Evolutionary conservation across 2,329 filamentous ascomycete species (phyloP).

Genomic region (Neopestalotiopsis sp.): DNA sequence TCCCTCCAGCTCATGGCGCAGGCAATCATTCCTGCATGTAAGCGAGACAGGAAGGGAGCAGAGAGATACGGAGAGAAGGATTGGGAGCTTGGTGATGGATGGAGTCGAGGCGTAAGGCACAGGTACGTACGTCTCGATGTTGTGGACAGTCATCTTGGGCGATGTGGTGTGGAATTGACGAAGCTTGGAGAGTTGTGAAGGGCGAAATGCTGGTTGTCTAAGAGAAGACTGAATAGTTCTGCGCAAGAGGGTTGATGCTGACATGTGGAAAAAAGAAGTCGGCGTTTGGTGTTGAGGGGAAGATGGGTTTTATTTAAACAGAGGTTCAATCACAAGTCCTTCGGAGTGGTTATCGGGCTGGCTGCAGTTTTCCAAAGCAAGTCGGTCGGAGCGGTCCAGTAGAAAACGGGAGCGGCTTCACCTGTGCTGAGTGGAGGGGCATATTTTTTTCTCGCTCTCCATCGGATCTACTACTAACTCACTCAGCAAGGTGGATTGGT

Average conservation of each 20-base stretch:
- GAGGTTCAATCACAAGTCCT: background rate
- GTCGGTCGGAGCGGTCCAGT: background rate
- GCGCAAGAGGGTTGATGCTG: slow-evolving; percentile 18
- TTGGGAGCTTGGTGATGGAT: slow-evolving; percentile 15
- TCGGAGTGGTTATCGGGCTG: slow-evolving; percentile 15
- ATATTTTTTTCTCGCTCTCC: background rate
- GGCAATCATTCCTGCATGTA: background rate
- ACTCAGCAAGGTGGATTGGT: slow-evolving; percentile 10
- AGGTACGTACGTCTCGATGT: slow-evolving; percentile 40
- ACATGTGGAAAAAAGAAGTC: slow-evolving; percentile 14
- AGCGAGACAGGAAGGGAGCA: background rate
- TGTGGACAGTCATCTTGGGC: slow-evolving; percentile 51
- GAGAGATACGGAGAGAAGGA: background rate
- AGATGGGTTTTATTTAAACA: slow-evolving; percentile 19
- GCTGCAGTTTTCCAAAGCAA: background rate
- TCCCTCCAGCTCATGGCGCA: background rate
- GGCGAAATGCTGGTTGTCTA: slow-evolving; percentile 11
- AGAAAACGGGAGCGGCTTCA: background rate
- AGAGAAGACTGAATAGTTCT: slow-evolving; percentile 14
- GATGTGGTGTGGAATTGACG: slow-evolving; percentile 44
- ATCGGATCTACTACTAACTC: background rate
- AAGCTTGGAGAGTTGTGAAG: slow-evolving; percentile 17
- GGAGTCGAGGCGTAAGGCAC: too few relatives aligned
- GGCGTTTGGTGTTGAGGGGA: slow-evolving; percentile 18
- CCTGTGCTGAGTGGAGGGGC: background rate